Base-by-base conservation (phyloP, 768 basidiomycete genomes). In the Mycena floridula region DNA sequence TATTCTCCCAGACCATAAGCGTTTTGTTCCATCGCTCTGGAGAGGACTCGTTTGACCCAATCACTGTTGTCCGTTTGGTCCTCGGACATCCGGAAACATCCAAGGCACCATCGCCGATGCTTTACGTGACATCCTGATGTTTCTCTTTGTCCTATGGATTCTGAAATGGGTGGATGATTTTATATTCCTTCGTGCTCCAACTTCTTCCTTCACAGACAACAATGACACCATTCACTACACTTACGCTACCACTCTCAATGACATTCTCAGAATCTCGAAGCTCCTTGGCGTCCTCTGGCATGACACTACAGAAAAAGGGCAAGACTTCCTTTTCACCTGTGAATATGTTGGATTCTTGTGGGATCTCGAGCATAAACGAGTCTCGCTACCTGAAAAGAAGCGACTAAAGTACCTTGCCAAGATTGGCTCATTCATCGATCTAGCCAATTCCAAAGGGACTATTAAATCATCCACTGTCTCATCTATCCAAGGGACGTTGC, bases 41-140 rank as follows among this genome's bases (percentile, higher is more conserved):
- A 35, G 7, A 7, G 7, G 7, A 39, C 3, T 18, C 3, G 48
- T 57, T 23, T 52, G 38, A 26, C 37, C 49, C 16, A 47, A 55
- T 39, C 52, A 50, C 22, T 45, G 46, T 30, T 9, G 43, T 2
- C 50, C 47, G 9, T 55, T 51, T n/a, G 50, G 54, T 12, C 15
- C 42, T 15, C 18, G 28, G 3, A 43, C 46, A 5, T 36, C 48
- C n/a, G 22, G 40, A 13, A 51, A 51, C 9, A 39, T 55, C 8
- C 48, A 53, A 30, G 51, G 55, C 7, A 7, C 18, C 18, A 13
- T 18, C 13, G 32, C 32, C 3, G 32, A 35, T 35, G 32, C 32
- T 3, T 3, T 35, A 13, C 32, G 32, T 35, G 32, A 35, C 18
- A 35, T 7, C 18, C 32, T 35, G 13, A 35, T 35, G 32, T 3